These are phyloP conservation scores for Mycena pura DNA, from an alignment of 768 basidiomycete species.

Conservation along the genomic window DNA sequence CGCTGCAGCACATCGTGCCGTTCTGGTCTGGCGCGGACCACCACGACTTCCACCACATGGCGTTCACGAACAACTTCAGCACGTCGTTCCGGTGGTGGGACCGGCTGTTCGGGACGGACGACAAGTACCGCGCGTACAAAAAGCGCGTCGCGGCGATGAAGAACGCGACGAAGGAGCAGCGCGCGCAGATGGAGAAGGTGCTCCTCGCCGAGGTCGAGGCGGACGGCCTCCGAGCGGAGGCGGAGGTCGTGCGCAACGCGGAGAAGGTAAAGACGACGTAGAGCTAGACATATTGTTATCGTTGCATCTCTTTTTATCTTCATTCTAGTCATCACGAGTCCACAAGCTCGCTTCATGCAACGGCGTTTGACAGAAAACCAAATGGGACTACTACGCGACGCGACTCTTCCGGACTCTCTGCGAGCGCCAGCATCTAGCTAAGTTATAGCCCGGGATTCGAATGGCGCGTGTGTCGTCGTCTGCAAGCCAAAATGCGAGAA, in stretches of 20 bases:
- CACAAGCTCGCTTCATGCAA: too few species aligned
- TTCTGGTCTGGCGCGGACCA: constrained; percentile 99
- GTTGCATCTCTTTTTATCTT: too few species aligned
- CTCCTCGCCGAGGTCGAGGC: constrained; percentile 74
- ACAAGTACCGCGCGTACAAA: constrained; percentile 86
- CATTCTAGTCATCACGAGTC: too few species aligned
- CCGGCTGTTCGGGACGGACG: constrained; percentile 86
- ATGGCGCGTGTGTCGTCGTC: too few species aligned
- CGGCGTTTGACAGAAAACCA: too few species aligned
- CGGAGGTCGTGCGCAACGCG: constrained; percentile 50
- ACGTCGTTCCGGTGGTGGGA: constrained; percentile 97
- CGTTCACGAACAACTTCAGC: constrained; percentile 92
- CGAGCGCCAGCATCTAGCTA: too few species aligned
- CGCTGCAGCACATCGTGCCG: constrained; percentile 87
- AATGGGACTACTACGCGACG: too few species aligned
- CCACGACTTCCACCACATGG: constrained; percentile 99
- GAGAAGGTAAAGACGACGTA: constrained; percentile 45
- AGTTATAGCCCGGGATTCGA: too few species aligned
- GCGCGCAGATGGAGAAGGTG: constrained; percentile 61
- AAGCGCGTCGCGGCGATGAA: constrained; percentile 62
- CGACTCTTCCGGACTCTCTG: too few species aligned
- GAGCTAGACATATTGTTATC: too few species aligned
- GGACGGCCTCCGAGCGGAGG: constrained; percentile 76
- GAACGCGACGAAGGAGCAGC: constrained; percentile 59
- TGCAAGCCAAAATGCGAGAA: too few species aligned